Evolutionary conservation across 2,329 filamentous ascomycete species (phyloP), one percentile per base, ranked within the genome.

Genomic region (Sarocladiaceae sp.): DNA sequence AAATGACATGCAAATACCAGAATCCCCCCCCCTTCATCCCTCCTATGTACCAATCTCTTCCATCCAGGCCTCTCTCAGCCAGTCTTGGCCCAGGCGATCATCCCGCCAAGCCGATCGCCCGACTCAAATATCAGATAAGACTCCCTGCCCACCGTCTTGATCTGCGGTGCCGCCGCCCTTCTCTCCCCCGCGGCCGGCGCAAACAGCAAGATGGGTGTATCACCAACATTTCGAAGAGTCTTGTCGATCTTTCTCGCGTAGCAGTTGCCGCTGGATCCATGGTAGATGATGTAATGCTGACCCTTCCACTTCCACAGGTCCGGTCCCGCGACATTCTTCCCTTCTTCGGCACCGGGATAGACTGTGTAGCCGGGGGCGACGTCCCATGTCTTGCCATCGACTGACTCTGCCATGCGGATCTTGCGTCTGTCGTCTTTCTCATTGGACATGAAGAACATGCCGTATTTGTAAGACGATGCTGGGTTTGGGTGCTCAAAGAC

Each of bases 361-460:
- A 51, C 48, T 11, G 50, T 47, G 44, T 50, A 50, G 33, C 43
- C 39, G 24, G 50, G 45, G 19, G 44, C 37, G 4, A 50, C 50
- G 10, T 23, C 41, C 55, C 55, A 57, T 3, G 39, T 39, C 3
- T 45, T 46, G 5, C 55, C 55, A 10, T 57, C 54, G 0, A 18
- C 12, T 3, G 55, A 57, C 44, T 57, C 55, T 2, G 55, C 55
- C 2, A 56, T 48, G 2, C 55, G 46, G 2, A 57, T 57, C 9
- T 54, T 53, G 26, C 55, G 54, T 2, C 43, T 39, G 31, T 56
- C 49, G 29, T 57, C 49, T 0, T 34, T 15, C 26, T 56, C 55
- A 19, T 57, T 57, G 33, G 33, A 53, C 55, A 57, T 57, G 45
- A 56, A 57, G 26, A 57, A 57, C 55, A 57, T 57, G 32, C 48